Percentiles rank a stretch among this genome's conserved stretches.
Evolutionary conservation across 495 filamentous ascomycete species (phyloP).

Genomic region (Daldinia vernicosa): DNA sequence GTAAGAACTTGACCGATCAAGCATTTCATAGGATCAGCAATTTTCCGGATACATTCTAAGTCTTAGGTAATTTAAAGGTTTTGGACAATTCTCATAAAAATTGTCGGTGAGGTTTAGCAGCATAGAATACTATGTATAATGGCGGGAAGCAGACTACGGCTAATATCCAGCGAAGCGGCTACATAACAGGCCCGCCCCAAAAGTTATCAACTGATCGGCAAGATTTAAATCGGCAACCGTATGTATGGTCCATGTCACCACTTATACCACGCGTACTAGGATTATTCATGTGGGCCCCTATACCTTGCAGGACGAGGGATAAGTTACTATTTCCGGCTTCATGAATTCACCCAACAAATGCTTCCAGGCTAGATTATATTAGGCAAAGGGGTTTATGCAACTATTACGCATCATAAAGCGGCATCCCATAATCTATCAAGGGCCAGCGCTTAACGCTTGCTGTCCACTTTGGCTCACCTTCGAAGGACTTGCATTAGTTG

Average conservation of each 20-base stretch:
- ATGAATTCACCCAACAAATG: slow-evolving; percentile 22
- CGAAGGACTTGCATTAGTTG: background rate
- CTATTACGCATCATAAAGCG: slow-evolving; percentile 1
- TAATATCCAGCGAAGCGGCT: slow-evolving; percentile 10
- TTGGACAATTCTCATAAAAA: background rate
- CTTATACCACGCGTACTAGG: background rate
- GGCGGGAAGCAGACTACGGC: slow-evolving; percentile 8
- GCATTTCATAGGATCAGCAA: background rate
- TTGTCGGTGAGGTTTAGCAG: slow-evolving; percentile 5
- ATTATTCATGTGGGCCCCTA: slow-evolving; percentile 4
- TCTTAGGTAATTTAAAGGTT: no score
- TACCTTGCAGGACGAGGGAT: background rate
- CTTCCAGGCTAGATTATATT: background rate
- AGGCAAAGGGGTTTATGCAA: background rate
- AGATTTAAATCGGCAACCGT: slow-evolving; percentile 7
- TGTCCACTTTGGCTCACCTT: background rate
- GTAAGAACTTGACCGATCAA: background rate
- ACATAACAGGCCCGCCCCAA: background rate
- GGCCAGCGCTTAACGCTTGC: background rate
- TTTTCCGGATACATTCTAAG: background rate
- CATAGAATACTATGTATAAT: background rate
- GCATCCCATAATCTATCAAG: background rate
- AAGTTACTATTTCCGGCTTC: background rate
- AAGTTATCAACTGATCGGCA: slow-evolving; percentile 5
- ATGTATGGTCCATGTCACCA: background rate